Percentiles rank a stretch among this genome's conserved stretches.
phyloP scores from a whole-genome alignment of 768 basidiomycete genomes.

The Auriscalpium microsporum region DNA sequence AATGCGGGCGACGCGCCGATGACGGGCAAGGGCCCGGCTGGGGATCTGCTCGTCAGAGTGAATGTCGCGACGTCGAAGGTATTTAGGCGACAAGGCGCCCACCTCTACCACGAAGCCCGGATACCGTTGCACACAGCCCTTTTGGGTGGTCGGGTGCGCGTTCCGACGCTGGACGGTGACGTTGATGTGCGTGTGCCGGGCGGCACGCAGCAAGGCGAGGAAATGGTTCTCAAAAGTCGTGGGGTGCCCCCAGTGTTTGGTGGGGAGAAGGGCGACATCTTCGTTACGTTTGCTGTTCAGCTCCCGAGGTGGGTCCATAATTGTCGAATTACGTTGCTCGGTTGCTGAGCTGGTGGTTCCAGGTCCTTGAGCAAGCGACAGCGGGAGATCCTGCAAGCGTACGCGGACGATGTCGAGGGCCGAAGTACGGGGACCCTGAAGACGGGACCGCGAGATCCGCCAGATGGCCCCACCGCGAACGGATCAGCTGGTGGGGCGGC shows the following conservation, averaged over 20 bases:
- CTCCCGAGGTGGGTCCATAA: conserved; percentile 70
- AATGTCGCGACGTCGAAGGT: conserved; percentile 74
- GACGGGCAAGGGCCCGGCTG: conserved; percentile 64
- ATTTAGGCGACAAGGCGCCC: conserved; percentile 86
- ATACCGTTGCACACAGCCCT: conserved; percentile 89
- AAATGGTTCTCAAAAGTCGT: conserved; percentile 86
- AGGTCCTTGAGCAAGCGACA: conserved; percentile 82
- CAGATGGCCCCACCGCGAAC: conserved; percentile 15
- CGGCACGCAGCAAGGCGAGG: conserved; percentile 95
- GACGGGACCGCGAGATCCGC: conserved; percentile 16
- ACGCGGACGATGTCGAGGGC: conserved; percentile 90
- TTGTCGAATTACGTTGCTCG: neutral
- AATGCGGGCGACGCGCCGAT: conserved; percentile 80
- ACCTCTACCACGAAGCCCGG: conserved; percentile 82
- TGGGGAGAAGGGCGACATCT: conserved; percentile 70
- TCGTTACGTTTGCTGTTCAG: conserved; percentile 80
- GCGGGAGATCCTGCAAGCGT: conserved; percentile 79
- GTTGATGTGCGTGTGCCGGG: conserved; percentile 88
- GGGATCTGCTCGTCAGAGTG: conserved; percentile 84
- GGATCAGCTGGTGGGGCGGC: conserved; percentile 10
- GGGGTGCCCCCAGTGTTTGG: conserved; percentile 63
- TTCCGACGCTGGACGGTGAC: conserved; percentile 92
- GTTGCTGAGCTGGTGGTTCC: conserved; percentile 3
- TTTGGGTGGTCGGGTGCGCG: conserved; percentile 85
- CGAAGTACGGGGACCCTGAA: conserved; percentile 23